Evolutionary conservation across 192 early-diverging fungal species (phyloP).

Genomic region (Entomortierella beljakovae): DNA sequence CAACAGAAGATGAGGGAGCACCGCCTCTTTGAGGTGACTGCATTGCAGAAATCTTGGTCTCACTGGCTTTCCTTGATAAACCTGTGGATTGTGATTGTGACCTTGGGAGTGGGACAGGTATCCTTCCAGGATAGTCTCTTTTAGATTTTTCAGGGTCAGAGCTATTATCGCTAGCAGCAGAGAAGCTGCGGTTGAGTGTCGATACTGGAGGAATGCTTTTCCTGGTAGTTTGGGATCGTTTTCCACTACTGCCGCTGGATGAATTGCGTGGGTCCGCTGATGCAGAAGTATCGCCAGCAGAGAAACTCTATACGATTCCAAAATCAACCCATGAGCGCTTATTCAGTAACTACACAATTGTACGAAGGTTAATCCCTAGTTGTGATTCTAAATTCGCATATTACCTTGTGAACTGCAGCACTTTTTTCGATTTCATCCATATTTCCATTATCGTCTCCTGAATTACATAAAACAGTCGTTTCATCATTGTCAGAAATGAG

Average conservation of each 20-base stretch:
- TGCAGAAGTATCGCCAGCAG: constrained; percentile 1
- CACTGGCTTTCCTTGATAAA: background rate
- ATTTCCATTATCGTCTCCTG: background rate
- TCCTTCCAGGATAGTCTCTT: constrained; percentile 10
- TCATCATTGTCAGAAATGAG: background rate
- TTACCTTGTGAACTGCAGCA: constrained; percentile 12
- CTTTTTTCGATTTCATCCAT: background rate
- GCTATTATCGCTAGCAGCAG: constrained; percentile 41
- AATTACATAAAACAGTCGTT: constrained; percentile 12
- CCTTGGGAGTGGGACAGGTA: constrained; percentile 13
- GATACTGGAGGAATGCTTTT: constrained; percentile 13
- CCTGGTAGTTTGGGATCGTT: constrained; percentile 6
- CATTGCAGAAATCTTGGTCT: background rate
- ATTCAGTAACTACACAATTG: background rate
- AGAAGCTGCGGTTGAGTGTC: constrained; percentile 6
- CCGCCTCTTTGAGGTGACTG: constrained; percentile 1
- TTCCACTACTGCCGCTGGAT: constrained; percentile 8
- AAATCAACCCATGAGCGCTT: background rate
- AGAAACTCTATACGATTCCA: constrained; percentile 4
- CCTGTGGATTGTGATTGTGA: background rate
- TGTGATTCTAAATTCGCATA: background rate
- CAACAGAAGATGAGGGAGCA: background rate
- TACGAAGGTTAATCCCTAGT: background rate
- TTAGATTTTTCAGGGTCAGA: constrained; percentile 32
- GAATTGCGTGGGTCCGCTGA: background rate